Evolutionary conservation across 2,329 filamentous ascomycete species (phyloP), one percentile per base, ranked within the genome.

Genomic region (Amphichorda felina): DNA sequence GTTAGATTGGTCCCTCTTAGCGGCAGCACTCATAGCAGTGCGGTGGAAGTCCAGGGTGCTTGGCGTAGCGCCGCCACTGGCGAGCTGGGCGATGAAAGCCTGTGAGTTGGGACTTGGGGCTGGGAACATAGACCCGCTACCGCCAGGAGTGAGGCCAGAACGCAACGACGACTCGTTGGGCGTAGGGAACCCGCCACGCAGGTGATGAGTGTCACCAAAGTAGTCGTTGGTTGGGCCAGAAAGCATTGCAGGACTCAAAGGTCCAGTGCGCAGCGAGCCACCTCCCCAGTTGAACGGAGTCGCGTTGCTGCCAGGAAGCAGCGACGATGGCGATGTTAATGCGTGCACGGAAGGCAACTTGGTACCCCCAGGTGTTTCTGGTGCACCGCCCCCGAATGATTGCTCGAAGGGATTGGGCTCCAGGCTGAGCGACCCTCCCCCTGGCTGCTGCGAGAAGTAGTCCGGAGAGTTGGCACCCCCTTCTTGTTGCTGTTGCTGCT

Each of bases 331-430:
- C 32, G 91, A 96, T 17, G 91, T 93, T 49, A 98, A 72, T 43
- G 87, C 75, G 32, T 87, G 87, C 46, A 96, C 87, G 13, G 88
- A 83, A 34, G 91, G 91, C 42, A 98, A 68, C 50, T 94, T 80
- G 40, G 75, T 78, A 44, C 75, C 81, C 46, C 85, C 83, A 13
- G 89, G 87, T 22, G 89, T 94, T 56, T 94, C 85, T 47, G 76
- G 61, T 37, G 64, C 64, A 41, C 70, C 63, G 34, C 66, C 66
- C 46, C 73, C 79, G 55, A 98, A 98, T 6, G 89, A 95, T 60
- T 91, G 85, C 57, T 96, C 91, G 51, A 98, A 96, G 8, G 91
- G 89, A 59, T 98, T 96, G 40, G 87, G 87, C 65, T 96, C 91
- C 56, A 82, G 73, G 48, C 74, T 79, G 54, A 87, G 59, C 36